phyloP scores from a whole-genome alignment of 768 basidiomycete genomes.

The Myochromella boudieri region DNA sequence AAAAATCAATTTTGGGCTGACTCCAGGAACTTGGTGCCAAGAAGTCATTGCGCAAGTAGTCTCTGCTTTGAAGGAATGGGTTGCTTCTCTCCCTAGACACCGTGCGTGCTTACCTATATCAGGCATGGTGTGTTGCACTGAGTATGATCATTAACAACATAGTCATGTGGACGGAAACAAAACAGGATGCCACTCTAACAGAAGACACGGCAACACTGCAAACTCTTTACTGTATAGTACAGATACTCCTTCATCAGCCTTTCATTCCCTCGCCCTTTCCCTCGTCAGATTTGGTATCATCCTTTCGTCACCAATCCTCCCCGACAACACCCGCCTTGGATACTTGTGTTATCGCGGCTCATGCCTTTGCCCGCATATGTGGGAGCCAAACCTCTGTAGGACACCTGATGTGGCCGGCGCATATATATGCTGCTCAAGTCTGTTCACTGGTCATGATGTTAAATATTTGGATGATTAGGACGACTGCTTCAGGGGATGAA shows the following conservation, averaged over 20 bases:
- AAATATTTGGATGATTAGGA: constrained; percentile 57
- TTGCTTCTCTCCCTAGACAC: constrained; percentile 65
- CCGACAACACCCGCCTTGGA: constrained; percentile 44
- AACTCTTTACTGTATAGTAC: constrained; percentile 56
- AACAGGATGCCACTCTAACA: constrained; percentile 46
- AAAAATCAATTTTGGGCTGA: constrained; percentile 51
- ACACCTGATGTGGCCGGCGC: constrained; percentile 38
- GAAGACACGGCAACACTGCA: constrained; percentile 59
- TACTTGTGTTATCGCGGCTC: constrained; percentile 61
- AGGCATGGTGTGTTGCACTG: neutral
- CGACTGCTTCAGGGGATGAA: constrained; percentile 23
- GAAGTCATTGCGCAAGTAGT: constrained; percentile 68
- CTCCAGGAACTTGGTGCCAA: constrained; percentile 51
- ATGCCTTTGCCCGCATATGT: constrained; percentile 59
- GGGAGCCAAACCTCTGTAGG: constrained; percentile 48
- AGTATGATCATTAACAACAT: constrained; percentile 3
- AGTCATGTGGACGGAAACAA: constrained; percentile 63
- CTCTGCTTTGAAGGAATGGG: constrained; percentile 71
- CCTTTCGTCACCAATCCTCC: constrained; percentile 9
- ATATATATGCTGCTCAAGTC: constrained; percentile 48
- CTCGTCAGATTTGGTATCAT: neutral
- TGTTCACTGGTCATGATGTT: constrained; percentile 54
- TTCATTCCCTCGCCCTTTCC: constrained; percentile 46
- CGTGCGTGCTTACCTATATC: constrained; percentile 37
- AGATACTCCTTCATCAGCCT: constrained; percentile 70